A percentile compares a stretch with the other conserved stretches of the same genome.
These are phyloP conservation scores for Boechera retrofracta DNA, from an alignment of 345 rosid species.

Conservation along the genomic window DNA sequence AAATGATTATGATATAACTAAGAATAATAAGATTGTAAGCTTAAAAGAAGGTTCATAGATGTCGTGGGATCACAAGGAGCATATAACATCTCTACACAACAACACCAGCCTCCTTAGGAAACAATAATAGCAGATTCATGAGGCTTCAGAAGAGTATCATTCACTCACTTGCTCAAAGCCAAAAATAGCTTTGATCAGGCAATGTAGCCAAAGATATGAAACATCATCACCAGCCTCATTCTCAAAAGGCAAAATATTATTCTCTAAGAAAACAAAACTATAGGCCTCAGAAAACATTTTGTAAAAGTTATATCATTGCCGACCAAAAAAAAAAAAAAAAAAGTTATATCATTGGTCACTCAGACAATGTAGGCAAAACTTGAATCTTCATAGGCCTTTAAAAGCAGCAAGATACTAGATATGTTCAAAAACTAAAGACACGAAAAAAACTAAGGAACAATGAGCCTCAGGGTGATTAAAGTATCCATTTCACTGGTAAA, in stretches of 20 bases:
- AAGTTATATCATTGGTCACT: slow-evolving; percentile 12
- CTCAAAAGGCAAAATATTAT: neutral
- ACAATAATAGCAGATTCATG: neutral
- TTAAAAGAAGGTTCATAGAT: no score
- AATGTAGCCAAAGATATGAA: slow-evolving; percentile 45
- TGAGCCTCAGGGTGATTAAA: slow-evolving; percentile 35
- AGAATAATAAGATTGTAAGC: no score
- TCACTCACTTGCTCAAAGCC: slow-evolving; percentile 44
- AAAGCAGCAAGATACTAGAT: neutral
- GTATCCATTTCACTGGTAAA: slow-evolving; percentile 22
- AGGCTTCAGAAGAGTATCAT: slow-evolving; percentile 39
- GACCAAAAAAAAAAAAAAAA: no score
- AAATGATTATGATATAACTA: no score
- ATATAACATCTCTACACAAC: neutral
- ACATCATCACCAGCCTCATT: slow-evolving; percentile 42
- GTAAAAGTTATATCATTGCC: neutral
- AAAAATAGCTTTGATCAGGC: slow-evolving; percentile 37
- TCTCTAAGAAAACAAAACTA: neutral
- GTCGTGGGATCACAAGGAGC: no score
- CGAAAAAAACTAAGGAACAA: neutral
- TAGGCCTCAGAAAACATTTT: slow-evolving; percentile 32
- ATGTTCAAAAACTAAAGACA: no score
- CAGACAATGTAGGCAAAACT: slow-evolving; percentile 41
- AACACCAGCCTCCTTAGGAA: neutral
- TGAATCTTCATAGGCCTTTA: slow-evolving; percentile 24